Evolutionary conservation across 176 grass and related monocot genomes (phyloP), one percentile per base, ranked within the genome.

Genomic region (Carex pumila): DNA sequence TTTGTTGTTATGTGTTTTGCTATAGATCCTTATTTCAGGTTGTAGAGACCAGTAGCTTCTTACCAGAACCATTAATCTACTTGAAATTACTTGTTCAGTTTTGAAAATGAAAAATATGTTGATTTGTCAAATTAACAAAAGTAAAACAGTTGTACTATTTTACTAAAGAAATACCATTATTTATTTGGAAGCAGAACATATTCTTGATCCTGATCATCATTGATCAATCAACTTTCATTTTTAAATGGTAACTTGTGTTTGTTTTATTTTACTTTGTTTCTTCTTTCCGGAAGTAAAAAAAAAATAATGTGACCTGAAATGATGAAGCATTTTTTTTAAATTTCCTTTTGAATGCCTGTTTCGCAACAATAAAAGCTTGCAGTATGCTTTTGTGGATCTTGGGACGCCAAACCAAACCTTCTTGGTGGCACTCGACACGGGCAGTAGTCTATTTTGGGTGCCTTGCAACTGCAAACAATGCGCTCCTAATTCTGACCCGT

Each of bases 371-470:
- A 80, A 75, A 80, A 97, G 92, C n/a, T 77, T 98, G 91, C 85
- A 98, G 82, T 98, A 98, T 84, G 88, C 95, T 67, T 30, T 78
- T 59, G 91, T 98, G 61, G 11, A 75, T 5, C 12, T 98, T 62
- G 95, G 92, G 21, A 98, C 95, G 13, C 95, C 93, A 39, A 95
- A 86, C 71, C 14, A 83, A 80, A 93, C 91, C 43, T 98, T 98
- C 78, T 56, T 98, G 21, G 92, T 93, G 82, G 92, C 92, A 73
- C 85, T 98, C 2, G 95, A 98, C 75, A 98, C 95, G 0, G 95
- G 95, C 54, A 98, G 95, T 79, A 12, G 86, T 90, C 72, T 98
- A 73, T 92, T 98, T 81, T 98, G 95, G 95, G 88, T 98, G 54
- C 95, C 95, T 69, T 98, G 95, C 70, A 87, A 98, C 83, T 98